Conservation (phyloP, 257 asterid species). For the Phtheirospermum japonicum region DNA sequence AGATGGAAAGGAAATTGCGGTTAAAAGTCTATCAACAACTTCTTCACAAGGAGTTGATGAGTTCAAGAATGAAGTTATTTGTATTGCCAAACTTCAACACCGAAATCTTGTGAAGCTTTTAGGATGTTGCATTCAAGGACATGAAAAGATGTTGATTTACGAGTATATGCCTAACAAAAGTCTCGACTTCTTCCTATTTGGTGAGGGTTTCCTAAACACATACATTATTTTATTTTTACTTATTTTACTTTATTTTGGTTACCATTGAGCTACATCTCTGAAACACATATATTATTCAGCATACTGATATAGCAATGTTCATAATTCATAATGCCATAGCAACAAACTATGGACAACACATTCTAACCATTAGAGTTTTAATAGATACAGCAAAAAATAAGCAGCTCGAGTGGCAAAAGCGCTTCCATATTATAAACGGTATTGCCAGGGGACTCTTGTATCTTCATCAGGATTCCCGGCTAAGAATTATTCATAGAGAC, state of each 20-base stretch:
- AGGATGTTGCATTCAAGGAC: conserved; percentile 30
- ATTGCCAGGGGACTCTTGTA: conserved; percentile 36
- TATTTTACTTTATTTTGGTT: too few species aligned
- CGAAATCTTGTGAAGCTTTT: conserved; percentile 32
- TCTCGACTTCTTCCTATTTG: conserved; percentile 30
- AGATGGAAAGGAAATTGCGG: conserved; percentile 28
- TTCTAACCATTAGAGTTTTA: not conserved
- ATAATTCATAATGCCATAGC: too few species aligned
- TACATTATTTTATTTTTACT: not conserved
- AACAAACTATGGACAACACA: not conserved
- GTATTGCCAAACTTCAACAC: conserved; percentile 38
- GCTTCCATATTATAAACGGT: conserved; percentile 28
- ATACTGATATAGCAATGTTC: too few species aligned
- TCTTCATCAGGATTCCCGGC: conserved; percentile 40
- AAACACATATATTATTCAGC: too few species aligned
- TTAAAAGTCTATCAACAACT: conserved; percentile 27
- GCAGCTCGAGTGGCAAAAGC: conserved; percentile 26
- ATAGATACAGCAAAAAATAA: conserved; percentile 16
- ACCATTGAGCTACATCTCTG: too few species aligned
- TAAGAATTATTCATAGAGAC: conserved; percentile 36
- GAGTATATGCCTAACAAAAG: conserved; percentile 36
- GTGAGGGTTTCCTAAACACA: not conserved
- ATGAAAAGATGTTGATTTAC: conserved; percentile 33
- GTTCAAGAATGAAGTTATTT: conserved; percentile 35
- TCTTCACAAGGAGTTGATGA: conserved; percentile 33